Base-by-base conservation (phyloP, 1,139 yeast species). In the Blastobotrys capitulatus region DNA sequence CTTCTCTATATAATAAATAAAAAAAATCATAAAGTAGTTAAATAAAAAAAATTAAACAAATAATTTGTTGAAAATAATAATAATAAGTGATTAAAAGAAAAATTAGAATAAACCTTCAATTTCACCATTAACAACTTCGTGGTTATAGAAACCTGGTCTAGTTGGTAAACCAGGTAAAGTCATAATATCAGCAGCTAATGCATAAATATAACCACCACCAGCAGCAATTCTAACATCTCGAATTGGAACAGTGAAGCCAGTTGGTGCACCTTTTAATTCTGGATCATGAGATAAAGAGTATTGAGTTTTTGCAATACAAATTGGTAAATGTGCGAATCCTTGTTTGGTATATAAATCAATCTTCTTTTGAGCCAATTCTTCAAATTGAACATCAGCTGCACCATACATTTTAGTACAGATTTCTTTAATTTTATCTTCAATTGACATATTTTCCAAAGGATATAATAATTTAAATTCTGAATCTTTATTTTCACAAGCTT, bases 151-250 rank as follows among this genome's bases (percentile, higher is more conserved):
- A 38, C 97, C 97, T 70, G 95, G 86, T 64, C 87, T 94, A 25
- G 97, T 92, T 53, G 97, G 96, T 67, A 92, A 77, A 52, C 98
- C 98, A 19, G 98, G 98, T 60, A 92, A 90, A 47, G 97, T 92
- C 80, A 86, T 94, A 66, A 92, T 90, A 70, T 90, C 96, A 44
- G 96, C 97, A 7, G 97, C 97, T 64, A 92, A 78, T 2, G 97
- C 97, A 65, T 90, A 90, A 65, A 92, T 77, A 72, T 92, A 92
- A 10, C 97, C 97, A 44, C 97, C 97, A 69, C 98, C 98, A 54
- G 87, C 87, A 37, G 96, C 86, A 16, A 95, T 95, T 65, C 94
- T 80, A 57, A 92, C 86, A 60, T 92, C 98, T 68, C 96, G 80
- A 61, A 92, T 87, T 47, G 97, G 97, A 72, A 92, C 86, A 49